Percentiles rank a stretch among this genome's conserved stretches.
Conservation (phyloP, 2,329 filamentous ascomycete species). For the Penicillium sp. region DNA sequence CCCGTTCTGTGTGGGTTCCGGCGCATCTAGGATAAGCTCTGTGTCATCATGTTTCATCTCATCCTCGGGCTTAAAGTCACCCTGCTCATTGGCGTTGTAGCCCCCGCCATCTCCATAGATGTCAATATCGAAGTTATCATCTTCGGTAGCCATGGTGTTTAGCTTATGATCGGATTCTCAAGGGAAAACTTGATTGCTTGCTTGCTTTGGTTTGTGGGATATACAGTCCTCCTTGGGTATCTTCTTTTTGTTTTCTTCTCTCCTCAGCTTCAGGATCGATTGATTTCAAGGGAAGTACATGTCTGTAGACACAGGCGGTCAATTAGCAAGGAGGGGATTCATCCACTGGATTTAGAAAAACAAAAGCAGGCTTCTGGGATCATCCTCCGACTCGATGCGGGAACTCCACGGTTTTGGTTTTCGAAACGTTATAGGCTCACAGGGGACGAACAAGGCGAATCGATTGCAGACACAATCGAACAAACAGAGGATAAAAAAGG, state of each 20-base stretch:
- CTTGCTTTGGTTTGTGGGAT: too few relatives aligned
- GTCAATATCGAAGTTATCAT: slow-evolving; percentile 63
- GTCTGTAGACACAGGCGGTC: slow-evolving; percentile 32
- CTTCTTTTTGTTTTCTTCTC: too few relatives aligned
- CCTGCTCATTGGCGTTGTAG: slow-evolving; percentile 41
- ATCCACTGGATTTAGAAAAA: too few relatives aligned
- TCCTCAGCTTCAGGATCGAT: too few relatives aligned
- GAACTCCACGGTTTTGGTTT: too few relatives aligned
- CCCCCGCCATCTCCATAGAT: slow-evolving; percentile 58
- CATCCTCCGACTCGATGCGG: not conserved
- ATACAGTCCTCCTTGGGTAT: too few relatives aligned
- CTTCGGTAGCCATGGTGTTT: slow-evolving; percentile 47
- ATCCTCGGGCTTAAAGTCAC: slow-evolving; percentile 39
- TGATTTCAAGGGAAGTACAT: slow-evolving; percentile 36
- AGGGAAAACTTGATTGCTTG: too few relatives aligned
- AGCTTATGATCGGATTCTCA: slow-evolving; percentile 26
- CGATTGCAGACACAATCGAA: too few relatives aligned
- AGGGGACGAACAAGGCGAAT: too few relatives aligned
- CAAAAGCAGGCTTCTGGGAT: not conserved
- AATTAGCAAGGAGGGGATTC: slow-evolving; percentile 38
- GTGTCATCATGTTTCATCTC: slow-evolving; percentile 35
- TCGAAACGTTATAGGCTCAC: too few relatives aligned
- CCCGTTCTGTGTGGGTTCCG: too few relatives aligned
- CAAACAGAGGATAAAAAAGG: slow-evolving; percentile 8
- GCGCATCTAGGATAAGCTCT: slow-evolving; percentile 33